Conservation (phyloP, 2,329 filamentous ascomycete genomes). For the Hymenoscyphus infarciens region DNA sequence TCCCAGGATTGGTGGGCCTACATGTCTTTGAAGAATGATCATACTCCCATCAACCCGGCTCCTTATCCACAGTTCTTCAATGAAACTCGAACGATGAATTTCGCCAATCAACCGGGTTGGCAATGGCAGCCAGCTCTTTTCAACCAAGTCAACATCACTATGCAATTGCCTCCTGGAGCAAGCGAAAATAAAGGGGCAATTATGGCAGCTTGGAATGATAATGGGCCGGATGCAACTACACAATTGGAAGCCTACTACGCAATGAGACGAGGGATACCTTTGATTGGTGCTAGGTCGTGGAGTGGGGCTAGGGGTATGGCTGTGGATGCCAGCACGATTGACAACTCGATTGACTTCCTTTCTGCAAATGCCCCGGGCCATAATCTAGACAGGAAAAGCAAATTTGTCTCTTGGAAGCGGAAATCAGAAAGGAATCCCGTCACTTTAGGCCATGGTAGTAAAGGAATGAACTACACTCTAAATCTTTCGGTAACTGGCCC, state of each 20-base stretch:
- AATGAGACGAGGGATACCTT: slow-evolving; percentile 47
- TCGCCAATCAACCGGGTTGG: slow-evolving; percentile 45
- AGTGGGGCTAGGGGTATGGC: slow-evolving; percentile 42
- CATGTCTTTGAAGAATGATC: slow-evolving; percentile 50
- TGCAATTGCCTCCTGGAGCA: not conserved
- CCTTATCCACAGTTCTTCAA: slow-evolving; percentile 52
- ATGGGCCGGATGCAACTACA: slow-evolving; percentile 48
- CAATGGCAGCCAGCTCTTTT: slow-evolving; percentile 42
- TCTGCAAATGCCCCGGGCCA: slow-evolving; percentile 43
- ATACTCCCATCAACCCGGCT: slow-evolving; percentile 45
- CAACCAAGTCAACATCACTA: not conserved
- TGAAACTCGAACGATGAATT: slow-evolving; percentile 38
- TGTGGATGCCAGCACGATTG: slow-evolving; percentile 40
- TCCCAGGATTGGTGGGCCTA: slow-evolving; percentile 46
- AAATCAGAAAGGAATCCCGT: not conserved
- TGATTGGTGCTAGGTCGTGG: slow-evolving; percentile 52
- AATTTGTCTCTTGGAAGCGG: not conserved
- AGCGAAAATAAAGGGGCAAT: not conserved
- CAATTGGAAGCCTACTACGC: slow-evolving; percentile 51
- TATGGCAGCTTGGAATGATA: slow-evolving; percentile 47
- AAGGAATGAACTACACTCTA: slow-evolving; percentile 1
- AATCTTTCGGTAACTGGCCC: not conserved
- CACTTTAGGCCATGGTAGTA: not conserved
- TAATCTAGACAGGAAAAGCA: slow-evolving; percentile 41
- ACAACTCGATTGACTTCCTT: slow-evolving; percentile 29